Evolutionary conservation across 176 grass and related monocot species (phyloP), one percentile per base, ranked within the genome.

Genomic region (Hyparrhenia diplandra): DNA sequence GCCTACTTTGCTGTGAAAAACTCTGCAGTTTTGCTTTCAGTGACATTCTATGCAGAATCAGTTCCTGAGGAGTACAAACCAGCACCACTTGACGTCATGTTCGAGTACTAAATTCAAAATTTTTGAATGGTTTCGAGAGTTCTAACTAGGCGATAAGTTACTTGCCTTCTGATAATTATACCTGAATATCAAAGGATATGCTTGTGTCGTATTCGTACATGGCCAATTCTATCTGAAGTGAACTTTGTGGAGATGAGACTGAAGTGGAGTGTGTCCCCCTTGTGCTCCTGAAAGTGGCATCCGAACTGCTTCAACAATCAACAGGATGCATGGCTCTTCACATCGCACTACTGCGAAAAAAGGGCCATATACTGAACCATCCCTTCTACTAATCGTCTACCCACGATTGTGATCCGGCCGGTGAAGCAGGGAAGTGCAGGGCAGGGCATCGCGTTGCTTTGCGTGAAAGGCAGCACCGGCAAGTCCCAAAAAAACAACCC

Each of bases 261-360:
- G 54, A 75, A 34, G 28, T 59, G 21, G 77, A 80, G 41, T 25
- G 23, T 39, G 75, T 82, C 12, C 54, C 54, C 21, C 27, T 57
- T 30, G 32, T 82, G 88, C 60, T 67, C 55, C 78, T 78, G 79
- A 86, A 82, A 90, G 79, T 86, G 79, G 74, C 74, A 12, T 67
- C 46, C 57, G 59, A 89, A 67, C 83, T 54, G 60, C 61, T 78
- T 82, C 67, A 67, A 5, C 6, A 34, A 69, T 82, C 67, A 67
- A 3, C 10, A 43, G 76, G 69, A 43, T 43, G 67, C n/a, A 69
- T 80, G 84, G 69, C 47, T 58, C 45, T 39, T 67, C 69, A 31
- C 69, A 86, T 41, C 69, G 69, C 77, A 86, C 70, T 23, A 86
- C 70, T 23, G 58, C 32, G 13, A 64, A 11, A 64, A 11, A 78